These are phyloP conservation scores for Gymnopus androsaceus DNA, from an alignment of 1,284 basidiomycete genomes.

Conservation along the genomic window DNA sequence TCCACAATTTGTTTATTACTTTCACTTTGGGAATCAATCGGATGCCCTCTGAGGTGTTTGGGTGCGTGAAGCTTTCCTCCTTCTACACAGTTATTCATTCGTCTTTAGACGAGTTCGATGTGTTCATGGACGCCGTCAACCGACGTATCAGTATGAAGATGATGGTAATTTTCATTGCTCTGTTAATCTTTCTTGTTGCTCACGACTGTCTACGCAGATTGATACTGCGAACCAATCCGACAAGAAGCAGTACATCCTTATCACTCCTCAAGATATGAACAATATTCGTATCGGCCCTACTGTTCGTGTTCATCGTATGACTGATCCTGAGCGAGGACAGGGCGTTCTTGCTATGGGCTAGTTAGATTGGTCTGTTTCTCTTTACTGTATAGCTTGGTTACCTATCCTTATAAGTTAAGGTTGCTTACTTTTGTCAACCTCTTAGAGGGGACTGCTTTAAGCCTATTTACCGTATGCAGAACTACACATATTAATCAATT, in stretches of 20 bases:
- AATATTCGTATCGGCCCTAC: slow-evolving; percentile 61
- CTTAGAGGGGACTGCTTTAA: too few relatives aligned
- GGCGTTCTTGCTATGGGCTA: slow-evolving; percentile 42
- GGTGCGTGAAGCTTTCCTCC: slow-evolving; percentile 52
- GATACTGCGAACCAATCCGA: slow-evolving; percentile 83
- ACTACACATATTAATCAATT: too few relatives aligned
- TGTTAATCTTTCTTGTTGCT: slow-evolving; percentile 4
- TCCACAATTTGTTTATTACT: slow-evolving; percentile 93
- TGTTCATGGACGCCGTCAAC: slow-evolving; percentile 96
- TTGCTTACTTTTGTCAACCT: too few relatives aligned
- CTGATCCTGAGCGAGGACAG: slow-evolving; percentile 74
- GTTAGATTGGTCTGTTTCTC: neutral
- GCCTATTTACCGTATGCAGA: too few relatives aligned
- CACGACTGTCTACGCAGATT: slow-evolving; percentile 51
- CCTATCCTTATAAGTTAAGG: too few relatives aligned
- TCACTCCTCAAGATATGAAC: slow-evolving; percentile 87
- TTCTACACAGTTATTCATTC: neutral
- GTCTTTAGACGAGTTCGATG: slow-evolving; percentile 80
- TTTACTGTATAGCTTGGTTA: neutral
- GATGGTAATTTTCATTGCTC: slow-evolving; percentile 61
- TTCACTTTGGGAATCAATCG: slow-evolving; percentile 93
- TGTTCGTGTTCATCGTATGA: slow-evolving; percentile 77
- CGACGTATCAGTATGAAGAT: slow-evolving; percentile 89
- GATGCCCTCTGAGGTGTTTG: slow-evolving; percentile 91
- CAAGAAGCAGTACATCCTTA: slow-evolving; percentile 89